These are phyloP conservation scores for Phytophthora agathidicida DNA, from an alignment of 352 stramenopile species.

Conservation along the genomic window DNA sequence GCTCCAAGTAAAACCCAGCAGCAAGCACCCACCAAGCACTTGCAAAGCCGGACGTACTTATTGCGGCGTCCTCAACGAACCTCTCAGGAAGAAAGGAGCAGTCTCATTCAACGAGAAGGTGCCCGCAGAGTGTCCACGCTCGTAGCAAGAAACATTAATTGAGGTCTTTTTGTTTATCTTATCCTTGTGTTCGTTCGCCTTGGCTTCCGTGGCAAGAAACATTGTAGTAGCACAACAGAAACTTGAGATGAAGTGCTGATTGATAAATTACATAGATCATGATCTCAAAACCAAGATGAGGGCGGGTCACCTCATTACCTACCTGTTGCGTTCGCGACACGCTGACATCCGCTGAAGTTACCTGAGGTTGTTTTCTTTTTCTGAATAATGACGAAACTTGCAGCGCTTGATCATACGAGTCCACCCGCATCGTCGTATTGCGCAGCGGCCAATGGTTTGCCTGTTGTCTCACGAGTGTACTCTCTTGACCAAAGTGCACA, in stretches of 20 bases:
- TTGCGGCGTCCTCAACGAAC: slow-evolving; percentile 18
- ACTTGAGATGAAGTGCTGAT: slow-evolving; percentile 11
- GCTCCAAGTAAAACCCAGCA: slow-evolving; percentile 64
- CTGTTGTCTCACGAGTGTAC: slow-evolving; percentile 67
- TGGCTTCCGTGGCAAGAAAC: background rate
- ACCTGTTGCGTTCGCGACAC: slow-evolving; percentile 8
- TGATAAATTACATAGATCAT: slow-evolving; percentile 39
- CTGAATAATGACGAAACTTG: slow-evolving; percentile 16
- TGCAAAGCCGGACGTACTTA: slow-evolving; percentile 11
- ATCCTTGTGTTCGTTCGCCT: background rate
- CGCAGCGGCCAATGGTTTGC: slow-evolving; percentile 45
- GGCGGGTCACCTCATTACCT: slow-evolving; percentile 10
- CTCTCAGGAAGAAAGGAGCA: slow-evolving; percentile 20
- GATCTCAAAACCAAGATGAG: slow-evolving; percentile 29
- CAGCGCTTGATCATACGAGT: slow-evolving; percentile 42
- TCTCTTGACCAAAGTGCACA: slow-evolving; percentile 69
- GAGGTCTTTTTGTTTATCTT: slow-evolving; percentile 41
- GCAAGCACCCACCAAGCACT: slow-evolving; percentile 4
- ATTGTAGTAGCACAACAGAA: background rate
- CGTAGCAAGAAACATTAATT: slow-evolving; percentile 40
- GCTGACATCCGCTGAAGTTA: slow-evolving; percentile 7
- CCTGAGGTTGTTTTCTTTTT: slow-evolving; percentile 11
- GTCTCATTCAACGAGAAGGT: slow-evolving; percentile 19
- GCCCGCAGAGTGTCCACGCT: slow-evolving; percentile 17
- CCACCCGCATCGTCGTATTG: slow-evolving; percentile 39